Evolutionary conservation across 2,329 filamentous ascomycete genomes (phyloP), one percentile per base, ranked within the genome.

Genomic region (Chrysoporthe austroafricana): DNA sequence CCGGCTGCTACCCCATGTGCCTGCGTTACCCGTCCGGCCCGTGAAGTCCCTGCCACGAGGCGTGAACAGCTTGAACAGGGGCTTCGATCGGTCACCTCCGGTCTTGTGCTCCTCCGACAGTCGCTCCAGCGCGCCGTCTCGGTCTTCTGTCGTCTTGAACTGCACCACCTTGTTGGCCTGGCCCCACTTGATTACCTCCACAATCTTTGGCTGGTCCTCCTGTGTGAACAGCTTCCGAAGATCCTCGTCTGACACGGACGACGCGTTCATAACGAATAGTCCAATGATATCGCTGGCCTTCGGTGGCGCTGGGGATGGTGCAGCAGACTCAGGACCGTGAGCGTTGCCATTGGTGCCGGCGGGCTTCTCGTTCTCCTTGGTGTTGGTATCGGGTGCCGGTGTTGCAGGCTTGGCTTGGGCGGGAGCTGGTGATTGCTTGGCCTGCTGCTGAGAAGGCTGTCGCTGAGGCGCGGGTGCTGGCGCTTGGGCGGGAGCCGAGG

Each of bases 181-280:
- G 48, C 90, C 90, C 82, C 89, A 92, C 80, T 93, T 94, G 75
- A 93, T 90, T 62, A 95, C 85, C 79, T 90, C 90, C 65, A 88
- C 79, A 71, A 97, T 93, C 82, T 96, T 97, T 43, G 86, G 77
- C 76, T 88, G 90, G 76, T 97, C 93, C 74, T 97, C 92, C 14
- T 96, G 90, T 1, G 88, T 84, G 76, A 99, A 95, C 34, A 97
- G 84, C 44, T 92, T 90, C 66, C 91, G 90, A 48, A 93, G 91
- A 69, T 94, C 92, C 43, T 97, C 92, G 72, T 95, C 92, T 64
- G 87, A 91, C 74, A 90, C 92, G 3, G 63, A 59, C 32, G 63
- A 58, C 32, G 94, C 89, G 74, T 94, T 94, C 81, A 92, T 92
- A 69, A 99, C 90, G 79, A 97, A 99, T 26, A 99, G 86, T 61